A percentile compares a stretch with the other conserved stretches of the same genome.
Conservation (phyloP, 2,329 filamentous ascomycete genomes). For the Hymenoscyphus scutula region DNA sequence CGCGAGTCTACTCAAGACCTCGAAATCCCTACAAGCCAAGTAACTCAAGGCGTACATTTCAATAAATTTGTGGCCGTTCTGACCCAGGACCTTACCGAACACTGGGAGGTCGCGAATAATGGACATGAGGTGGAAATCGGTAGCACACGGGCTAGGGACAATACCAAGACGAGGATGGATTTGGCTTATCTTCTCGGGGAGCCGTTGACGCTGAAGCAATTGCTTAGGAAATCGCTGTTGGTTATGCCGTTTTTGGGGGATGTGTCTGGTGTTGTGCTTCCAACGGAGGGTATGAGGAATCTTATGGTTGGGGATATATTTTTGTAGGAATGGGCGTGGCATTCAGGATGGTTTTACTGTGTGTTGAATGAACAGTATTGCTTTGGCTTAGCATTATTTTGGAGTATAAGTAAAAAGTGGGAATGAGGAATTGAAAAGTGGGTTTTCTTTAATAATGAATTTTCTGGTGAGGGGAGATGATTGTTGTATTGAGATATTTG, state of each 20-base stretch:
- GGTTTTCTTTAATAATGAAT: neutral
- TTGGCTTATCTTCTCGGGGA: conserved; percentile 6
- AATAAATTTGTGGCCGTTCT: conserved; percentile 10
- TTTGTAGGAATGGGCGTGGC: too few species aligned
- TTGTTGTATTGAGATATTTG: too few species aligned
- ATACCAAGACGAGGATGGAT: conserved; percentile 1
- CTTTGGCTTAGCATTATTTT: neutral
- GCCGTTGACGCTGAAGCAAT: conserved; percentile 1
- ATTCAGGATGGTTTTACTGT: too few species aligned
- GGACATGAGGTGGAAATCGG: conserved; percentile 6
- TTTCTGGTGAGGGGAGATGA: too few species aligned
- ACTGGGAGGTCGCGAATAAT: conserved; percentile 13
- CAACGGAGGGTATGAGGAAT: neutral
- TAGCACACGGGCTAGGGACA: conserved; percentile 6
- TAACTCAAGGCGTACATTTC: conserved; percentile 9
- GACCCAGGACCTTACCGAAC: conserved; percentile 5
- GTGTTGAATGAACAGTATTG: too few species aligned
- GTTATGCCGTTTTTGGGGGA: conserved; percentile 8
- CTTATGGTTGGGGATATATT: conserved; percentile 3
- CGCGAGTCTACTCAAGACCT: neutral
- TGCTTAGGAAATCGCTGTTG: conserved; percentile 4
- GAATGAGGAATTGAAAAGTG: neutral
- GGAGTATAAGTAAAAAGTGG: neutral
- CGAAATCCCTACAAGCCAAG: neutral
- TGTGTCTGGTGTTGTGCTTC: neutral